Percentiles rank a stretch among this genome's conserved stretches.
Evolutionary conservation across 805 yeast species (phyloP).

Genomic region (Candida chauliodis): DNA sequence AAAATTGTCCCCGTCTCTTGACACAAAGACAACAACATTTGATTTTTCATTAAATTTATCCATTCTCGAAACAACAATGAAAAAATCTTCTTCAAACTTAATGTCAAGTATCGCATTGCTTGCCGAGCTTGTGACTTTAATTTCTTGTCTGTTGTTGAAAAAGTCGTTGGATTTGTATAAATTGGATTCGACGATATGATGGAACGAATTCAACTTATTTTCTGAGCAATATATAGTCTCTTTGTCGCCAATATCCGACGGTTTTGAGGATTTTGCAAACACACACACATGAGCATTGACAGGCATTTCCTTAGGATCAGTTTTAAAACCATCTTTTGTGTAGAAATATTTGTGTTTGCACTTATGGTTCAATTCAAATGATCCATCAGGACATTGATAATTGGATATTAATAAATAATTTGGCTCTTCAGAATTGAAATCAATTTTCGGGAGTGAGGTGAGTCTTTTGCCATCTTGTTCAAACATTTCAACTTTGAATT

Average conservation of each 20-base stretch:
- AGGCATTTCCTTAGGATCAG: conserved; percentile 30
- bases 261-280: conserved; percentile 27
- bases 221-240: conserved; percentile 30
- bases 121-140: conserved; percentile 23
- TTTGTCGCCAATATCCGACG: conserved; percentile 18
- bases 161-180: conserved; percentile 43
- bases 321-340: conserved; percentile 43
- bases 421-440: conserved; percentile 33
- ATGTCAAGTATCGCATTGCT: conserved; percentile 32
- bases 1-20: conserved; percentile 45
- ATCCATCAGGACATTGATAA: conserved; percentile 23
- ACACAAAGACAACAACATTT: conserved; percentile 38
- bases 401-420: conserved; percentile 26
- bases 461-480: conserved; percentile 9
- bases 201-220: conserved; percentile 36
- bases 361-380: conserved; percentile 9
- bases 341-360: conserved; percentile 30
- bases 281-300: conserved; percentile 25
- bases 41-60: conserved; percentile 43
- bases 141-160: conserved; percentile 31
- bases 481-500: conserved; percentile 22
- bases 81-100: conserved; percentile 36
- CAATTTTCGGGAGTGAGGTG: conserved; percentile 13
- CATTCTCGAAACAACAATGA: conserved; percentile 35
- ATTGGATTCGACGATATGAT: conserved; percentile 33